These are phyloP conservation scores for Amaranthus palmeri DNA, from an alignment of 148 eudicot species.

Conservation along the genomic window DNA sequence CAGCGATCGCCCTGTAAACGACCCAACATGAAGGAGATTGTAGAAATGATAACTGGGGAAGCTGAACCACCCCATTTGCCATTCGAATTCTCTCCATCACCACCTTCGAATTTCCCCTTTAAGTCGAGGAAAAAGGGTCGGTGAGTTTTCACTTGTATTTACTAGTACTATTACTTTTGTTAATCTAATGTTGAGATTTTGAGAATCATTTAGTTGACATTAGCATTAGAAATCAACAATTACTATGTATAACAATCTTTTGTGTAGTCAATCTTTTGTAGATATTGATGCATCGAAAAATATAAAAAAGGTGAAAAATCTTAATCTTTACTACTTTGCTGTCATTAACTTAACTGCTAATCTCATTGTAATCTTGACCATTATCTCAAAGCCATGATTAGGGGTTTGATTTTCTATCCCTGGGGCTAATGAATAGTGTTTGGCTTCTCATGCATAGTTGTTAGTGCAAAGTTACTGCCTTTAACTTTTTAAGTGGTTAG, in stretches of 20 bases:
- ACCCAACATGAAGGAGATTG: conserved; percentile 77
- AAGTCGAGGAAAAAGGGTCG: conserved; percentile 70
- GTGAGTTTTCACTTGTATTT: conserved; percentile 42
- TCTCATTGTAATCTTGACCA: conserved; percentile 12
- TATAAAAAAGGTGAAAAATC: conserved; percentile 6
- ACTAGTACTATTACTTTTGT: conserved; percentile 5
- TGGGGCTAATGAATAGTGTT: conserved; percentile 23
- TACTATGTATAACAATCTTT: conserved; percentile 26
- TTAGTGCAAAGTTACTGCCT: conserved; percentile 28
- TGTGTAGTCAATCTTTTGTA: conserved; percentile 24
- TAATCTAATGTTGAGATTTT: conserved; percentile 21
- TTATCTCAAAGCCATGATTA: conserved; percentile 38
- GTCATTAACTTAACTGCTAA: conserved; percentile 13
- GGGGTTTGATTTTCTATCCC: conserved; percentile 23
- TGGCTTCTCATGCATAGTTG: conserved; percentile 60
- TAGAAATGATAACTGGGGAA: conserved; percentile 74
- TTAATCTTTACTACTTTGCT: conserved; percentile 18
- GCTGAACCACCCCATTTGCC: conserved; percentile 83
- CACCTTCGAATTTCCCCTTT: conserved; percentile 75
- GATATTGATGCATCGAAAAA: conserved; percentile 29
- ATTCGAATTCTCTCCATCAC: conserved; percentile 93
- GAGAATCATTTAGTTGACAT: conserved; percentile 16
- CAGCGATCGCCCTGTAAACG: conserved; percentile 72
- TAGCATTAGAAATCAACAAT: conserved; percentile 15
- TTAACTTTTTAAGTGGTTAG: conserved; percentile 41